Evolutionary conservation across 305 asterid genomes (phyloP), one percentile per base, ranked within the genome.

Genomic region (Lippia alba): DNA sequence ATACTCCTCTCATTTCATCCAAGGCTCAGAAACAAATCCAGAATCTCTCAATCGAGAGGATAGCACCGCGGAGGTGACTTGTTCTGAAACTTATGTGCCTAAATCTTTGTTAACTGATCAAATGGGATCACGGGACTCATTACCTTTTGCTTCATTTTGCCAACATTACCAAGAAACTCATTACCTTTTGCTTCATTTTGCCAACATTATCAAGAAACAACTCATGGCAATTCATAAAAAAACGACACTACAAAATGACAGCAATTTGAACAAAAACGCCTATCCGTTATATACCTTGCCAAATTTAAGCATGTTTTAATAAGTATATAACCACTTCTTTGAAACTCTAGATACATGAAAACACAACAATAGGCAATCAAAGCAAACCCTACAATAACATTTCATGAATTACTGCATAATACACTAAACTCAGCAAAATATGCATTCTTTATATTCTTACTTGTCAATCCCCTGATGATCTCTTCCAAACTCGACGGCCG

Each of bases 401-500:
- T 41, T 14, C 17, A 56, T 24, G 16, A 17, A 68, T 46, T 49
- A 41, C 5, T 19, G 11, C 46, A 72, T 44, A 10, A 46, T 14
- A 34, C 0, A 39, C 17, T 30, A 32, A 32, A 33, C 6, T 20
- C 44, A 64, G 70, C 19, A 71, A 50, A 49, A 11, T 18, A 19
- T 4, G 53, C 6, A 9, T 2, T 68, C 10, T 15, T 0, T 34
- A 62, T 54, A 4, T 64, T 24, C 96, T 84, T 80, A 90, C 96
- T 84, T 84, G 20, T 89, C 90, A 71, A 91, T 73, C 71, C 85
- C 91, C 67, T 71, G 85, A 64, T 90, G 86, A 70, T 89, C 90
- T 69, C 65, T 78, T 1, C 91, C 98, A 77, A 93, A 91, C 40
- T 80, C 83, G 51, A 70, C 80, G 8, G 96, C 94, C 8, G 87